Percentiles rank a stretch among this genome's conserved stretches.
Evolutionary conservation across 495 filamentous ascomycete genomes (phyloP).

Genomic region (Aspergillus ellipticus): DNA sequence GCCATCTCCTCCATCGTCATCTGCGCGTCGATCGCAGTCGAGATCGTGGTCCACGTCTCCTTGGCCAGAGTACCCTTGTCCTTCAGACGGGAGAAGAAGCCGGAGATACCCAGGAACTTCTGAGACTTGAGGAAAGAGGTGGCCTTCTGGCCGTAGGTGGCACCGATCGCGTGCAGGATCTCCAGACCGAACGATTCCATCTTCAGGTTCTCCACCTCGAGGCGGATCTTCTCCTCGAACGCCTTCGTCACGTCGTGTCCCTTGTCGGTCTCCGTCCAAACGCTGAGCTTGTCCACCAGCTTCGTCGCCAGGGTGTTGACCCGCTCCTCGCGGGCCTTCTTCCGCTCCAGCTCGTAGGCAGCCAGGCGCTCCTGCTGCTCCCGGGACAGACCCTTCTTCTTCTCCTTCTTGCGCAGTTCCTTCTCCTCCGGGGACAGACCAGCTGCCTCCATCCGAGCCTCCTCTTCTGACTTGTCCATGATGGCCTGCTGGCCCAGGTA

Average conservation of each 20-base stretch:
- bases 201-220: conserved; percentile 96
- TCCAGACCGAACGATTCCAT: conserved; percentile 99
- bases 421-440: conserved; percentile 74
- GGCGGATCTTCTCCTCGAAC: conserved; percentile 88
- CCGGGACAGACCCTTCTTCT: conserved; percentile 81
- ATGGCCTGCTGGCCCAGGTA: conserved; percentile 73
- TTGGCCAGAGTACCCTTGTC: conserved; percentile 96
- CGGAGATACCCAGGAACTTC: conserved; percentile 93
- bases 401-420: conserved; percentile 74
- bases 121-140: conserved; percentile 87
- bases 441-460: conserved; percentile 64
- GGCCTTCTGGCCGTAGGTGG: conserved; percentile 83
- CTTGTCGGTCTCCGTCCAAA: conserved; percentile 98
- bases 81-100: conserved; percentile 89
- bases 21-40: conserved; percentile 95
- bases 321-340: conserved; percentile 81
- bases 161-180: conserved; percentile 92
- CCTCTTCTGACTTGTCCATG: conserved; percentile 86
- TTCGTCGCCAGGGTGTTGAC: conserved; percentile 80
- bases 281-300: conserved; percentile 82
- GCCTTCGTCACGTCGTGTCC: conserved; percentile 75
- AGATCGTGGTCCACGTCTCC: conserved; percentile 97
- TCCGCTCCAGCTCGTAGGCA: conserved; percentile 83
- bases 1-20: conserved; percentile 99
- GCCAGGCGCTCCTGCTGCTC: conserved; percentile 89